phyloP scores from a whole-genome alignment of 2,329 filamentous ascomycete genomes.

The Colletotrichum australisinense region DNA sequence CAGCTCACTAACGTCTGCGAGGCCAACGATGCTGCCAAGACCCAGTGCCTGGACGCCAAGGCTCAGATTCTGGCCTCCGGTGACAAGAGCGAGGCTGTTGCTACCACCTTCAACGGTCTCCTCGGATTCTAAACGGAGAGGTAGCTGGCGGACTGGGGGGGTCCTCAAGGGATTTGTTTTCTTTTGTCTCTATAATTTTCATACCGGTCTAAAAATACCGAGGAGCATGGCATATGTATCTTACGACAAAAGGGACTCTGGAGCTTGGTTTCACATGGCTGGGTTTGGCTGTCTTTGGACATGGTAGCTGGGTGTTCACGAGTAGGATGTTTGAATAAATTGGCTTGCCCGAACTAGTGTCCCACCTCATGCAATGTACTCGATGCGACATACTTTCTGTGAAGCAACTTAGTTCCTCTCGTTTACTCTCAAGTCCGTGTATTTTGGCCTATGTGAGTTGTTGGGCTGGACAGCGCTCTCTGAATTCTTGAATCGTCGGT shows the following conservation, averaged over 20 bases:
- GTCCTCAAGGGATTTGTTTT: neutral
- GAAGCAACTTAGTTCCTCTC: neutral
- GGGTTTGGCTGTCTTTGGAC: conserved; percentile 17
- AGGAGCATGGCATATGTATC: conserved; percentile 13
- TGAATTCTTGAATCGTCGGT: neutral
- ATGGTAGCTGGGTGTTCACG: conserved; percentile 21
- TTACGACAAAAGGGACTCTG: conserved; percentile 3
- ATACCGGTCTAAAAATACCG: neutral
- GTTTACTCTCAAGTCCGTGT: no score
- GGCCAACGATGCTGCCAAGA: conserved; percentile 66
- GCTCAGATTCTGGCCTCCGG: conserved; percentile 61
- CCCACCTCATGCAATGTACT: neutral
- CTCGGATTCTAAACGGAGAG: conserved; percentile 48
- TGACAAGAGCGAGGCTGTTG: conserved; percentile 59
- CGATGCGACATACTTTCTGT: neutral
- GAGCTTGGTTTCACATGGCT: conserved; percentile 9
- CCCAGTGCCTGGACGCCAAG: conserved; percentile 59
- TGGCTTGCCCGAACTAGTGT: conserved; percentile 11
- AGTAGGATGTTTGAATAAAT: conserved; percentile 33
- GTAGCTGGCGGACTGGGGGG: neutral
- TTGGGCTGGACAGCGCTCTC: neutral
- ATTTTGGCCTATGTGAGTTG: neutral
- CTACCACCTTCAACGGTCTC: conserved; percentile 58
- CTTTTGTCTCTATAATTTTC: conserved; percentile 19
- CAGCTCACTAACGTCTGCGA: conserved; percentile 69